These are phyloP conservation scores for Backusella circina DNA, from an alignment of 192 early-diverging fungal species.

Conservation along the genomic window DNA sequence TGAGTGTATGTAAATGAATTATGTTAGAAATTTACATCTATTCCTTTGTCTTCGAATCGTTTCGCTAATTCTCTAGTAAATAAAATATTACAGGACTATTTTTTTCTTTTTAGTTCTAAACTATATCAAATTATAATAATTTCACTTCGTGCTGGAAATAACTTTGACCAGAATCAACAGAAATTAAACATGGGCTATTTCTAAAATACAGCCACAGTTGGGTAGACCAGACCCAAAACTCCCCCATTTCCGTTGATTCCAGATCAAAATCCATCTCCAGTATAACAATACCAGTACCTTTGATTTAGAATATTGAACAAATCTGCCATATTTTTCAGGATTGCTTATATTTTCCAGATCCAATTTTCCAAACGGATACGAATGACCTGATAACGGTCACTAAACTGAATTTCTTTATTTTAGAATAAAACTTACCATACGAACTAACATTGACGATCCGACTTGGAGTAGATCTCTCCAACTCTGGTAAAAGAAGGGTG, in stretches of 20 bases:
- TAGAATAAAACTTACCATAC: too few species aligned
- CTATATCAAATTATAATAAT: not conserved
- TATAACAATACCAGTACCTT: conserved; percentile 6
- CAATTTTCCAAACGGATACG: conserved; percentile 1
- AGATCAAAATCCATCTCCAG: not conserved
- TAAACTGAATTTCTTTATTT: too few species aligned
- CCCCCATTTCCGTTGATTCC: not conserved
- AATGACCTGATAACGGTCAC: too few species aligned
- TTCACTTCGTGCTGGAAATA: not conserved
- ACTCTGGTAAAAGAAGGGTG: conserved; percentile 13
- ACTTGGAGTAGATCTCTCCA: conserved; percentile 20
- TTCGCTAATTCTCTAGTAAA: conserved; percentile 25
- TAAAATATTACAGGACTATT: conserved; percentile 24
- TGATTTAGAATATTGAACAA: conserved; percentile 12
- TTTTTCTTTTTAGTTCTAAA: not conserved
- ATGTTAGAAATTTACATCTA: conserved; percentile 14
- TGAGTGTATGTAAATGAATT: not conserved
- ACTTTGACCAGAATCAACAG: not conserved
- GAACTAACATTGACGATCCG: conserved; percentile 36
- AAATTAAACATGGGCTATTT: not conserved
- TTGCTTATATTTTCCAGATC: conserved; percentile 21
- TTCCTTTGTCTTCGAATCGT: conserved; percentile 20
- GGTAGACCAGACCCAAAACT: not conserved
- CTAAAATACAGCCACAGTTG: not conserved
- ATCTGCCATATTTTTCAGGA: conserved; percentile 12